These are phyloP conservation scores for Zizania latifolia DNA, from an alignment of 176 grass and related monocot species.

Conservation along the genomic window DNA sequence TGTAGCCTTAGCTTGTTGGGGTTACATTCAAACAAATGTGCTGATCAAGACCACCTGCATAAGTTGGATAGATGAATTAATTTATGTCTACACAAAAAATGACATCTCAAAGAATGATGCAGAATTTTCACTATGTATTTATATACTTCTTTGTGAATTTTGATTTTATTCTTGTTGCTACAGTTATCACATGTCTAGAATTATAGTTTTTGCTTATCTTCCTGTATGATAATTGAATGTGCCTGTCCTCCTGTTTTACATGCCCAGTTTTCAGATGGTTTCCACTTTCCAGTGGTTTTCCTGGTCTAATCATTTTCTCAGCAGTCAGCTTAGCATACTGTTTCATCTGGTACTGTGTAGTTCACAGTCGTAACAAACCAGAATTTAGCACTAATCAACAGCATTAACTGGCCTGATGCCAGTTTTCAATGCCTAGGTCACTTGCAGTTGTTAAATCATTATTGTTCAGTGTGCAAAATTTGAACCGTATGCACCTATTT, in stretches of 20 bases:
- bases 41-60: not conserved
- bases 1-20: slow-evolving; percentile 3
- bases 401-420: not conserved
- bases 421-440: not conserved
- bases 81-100: not conserved
- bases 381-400: not conserved
- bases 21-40: too few species aligned
- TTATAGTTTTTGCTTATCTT: too few species aligned
- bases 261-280: not conserved
- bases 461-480: too few species aligned
- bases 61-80: not conserved
- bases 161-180: too few species aligned
- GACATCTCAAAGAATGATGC: not conserved
- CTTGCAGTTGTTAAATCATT: too few species aligned
- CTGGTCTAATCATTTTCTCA: not conserved
- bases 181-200: too few species aligned
- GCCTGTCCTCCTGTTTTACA: not conserved
- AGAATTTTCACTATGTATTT: not conserved
- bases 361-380: not conserved
- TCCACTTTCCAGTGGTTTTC: not conserved
- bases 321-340: not conserved
- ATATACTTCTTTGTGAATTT: not conserved
- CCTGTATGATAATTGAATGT: not conserved
- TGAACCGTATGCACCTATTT: too few species aligned
- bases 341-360: not conserved